Conservation (phyloP, 306 rosid species). For the Fragaria vesca region DNA sequence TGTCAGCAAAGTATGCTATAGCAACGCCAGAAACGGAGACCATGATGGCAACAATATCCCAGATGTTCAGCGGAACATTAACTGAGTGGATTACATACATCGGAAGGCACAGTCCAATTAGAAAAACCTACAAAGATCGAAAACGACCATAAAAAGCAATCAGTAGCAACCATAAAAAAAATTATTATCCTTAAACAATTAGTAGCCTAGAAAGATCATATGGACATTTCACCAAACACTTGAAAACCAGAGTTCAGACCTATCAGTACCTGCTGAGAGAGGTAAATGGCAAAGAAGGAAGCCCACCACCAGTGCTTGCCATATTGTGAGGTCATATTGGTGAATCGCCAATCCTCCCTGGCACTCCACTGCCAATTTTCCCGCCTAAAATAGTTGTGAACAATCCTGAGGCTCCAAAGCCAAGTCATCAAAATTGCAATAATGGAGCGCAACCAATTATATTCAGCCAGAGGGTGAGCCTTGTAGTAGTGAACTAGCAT, state of each 20-base stretch:
- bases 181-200: not conserved
- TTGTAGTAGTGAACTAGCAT: conserved; percentile 74
- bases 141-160: conserved; percentile 2
- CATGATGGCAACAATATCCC: conserved; percentile 60
- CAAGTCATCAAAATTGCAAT: conserved; percentile 59
- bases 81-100: conserved; percentile 65
- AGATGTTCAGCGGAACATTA: conserved; percentile 52
- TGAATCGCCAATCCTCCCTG: conserved; percentile 93
- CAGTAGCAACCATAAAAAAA: not conserved
- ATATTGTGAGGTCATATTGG: conserved; percentile 67
- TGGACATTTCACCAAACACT: conserved; percentile 35
- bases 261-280: conserved; percentile 73
- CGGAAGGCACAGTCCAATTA: conserved; percentile 69
- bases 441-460: conserved; percentile 63
- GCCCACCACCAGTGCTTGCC: conserved; percentile 90
- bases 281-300: conserved; percentile 78
- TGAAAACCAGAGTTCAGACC: not conserved
- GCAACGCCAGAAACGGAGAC: conserved; percentile 56
- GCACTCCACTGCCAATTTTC: conserved; percentile 91
- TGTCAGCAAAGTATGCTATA: conserved; percentile 76
- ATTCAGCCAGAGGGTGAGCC: conserved; percentile 68
- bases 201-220: conserved; percentile 9
- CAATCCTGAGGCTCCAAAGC: conserved; percentile 75
- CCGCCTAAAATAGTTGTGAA: conserved; percentile 81
- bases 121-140: conserved; percentile 52